These are phyloP conservation scores for Spongospora subterranea DNA, from an alignment of 208 protist genomes.

Conservation along the genomic window DNA sequence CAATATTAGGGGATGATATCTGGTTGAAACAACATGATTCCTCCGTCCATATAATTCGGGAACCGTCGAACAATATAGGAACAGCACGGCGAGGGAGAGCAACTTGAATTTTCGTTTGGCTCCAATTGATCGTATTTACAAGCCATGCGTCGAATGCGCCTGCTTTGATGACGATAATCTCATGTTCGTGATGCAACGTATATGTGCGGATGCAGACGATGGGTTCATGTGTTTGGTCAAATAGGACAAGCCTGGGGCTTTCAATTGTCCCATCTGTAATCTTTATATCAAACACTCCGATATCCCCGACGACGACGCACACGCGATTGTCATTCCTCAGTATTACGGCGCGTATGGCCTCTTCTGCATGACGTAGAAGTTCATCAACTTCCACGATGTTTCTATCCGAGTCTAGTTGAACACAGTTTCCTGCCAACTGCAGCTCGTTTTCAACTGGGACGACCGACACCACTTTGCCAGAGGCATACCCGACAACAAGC, in stretches of 20 bases:
- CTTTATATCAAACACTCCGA: background rate
- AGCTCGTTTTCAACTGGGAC: background rate
- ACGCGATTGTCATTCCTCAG: background rate
- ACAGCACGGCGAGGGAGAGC: background rate
- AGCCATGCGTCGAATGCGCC: background rate
- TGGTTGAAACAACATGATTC: background rate
- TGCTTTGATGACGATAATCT: background rate
- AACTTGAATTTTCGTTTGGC: background rate
- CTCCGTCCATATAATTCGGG: background rate
- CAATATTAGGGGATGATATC: background rate
- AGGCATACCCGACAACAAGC: background rate
- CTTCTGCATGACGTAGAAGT: background rate
- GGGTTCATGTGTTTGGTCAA: background rate
- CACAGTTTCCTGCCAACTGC: background rate
- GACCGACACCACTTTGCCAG: background rate
- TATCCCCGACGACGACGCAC: background rate
- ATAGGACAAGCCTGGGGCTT: background rate
- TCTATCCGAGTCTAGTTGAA: background rate
- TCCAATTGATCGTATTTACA: background rate
- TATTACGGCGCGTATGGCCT: background rate
- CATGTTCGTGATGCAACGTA: background rate
- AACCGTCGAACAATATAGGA: background rate
- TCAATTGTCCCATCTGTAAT: too few species aligned
- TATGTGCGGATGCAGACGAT: background rate
- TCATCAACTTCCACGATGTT: background rate